These are phyloP conservation scores for Cladosporium sp. DNA, from an alignment of 2,329 filamentous ascomycete species.

Conservation along the genomic window DNA sequence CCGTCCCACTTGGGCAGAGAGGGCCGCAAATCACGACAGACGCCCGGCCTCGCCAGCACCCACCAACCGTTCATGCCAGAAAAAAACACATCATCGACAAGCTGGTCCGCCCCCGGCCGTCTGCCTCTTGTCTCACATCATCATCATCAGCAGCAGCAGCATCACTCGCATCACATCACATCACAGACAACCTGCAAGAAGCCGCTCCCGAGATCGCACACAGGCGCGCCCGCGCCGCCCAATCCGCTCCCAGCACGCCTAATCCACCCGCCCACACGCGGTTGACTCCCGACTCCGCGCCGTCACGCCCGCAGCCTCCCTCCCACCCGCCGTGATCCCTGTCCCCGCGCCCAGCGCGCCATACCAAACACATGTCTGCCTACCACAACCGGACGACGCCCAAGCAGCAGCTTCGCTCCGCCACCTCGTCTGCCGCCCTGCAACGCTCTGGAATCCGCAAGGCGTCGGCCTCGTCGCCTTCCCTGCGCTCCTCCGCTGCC, in stretches of 20 bases:
- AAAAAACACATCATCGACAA: not conserved
- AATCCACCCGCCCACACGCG: too few species aligned
- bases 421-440: conserved; percentile 13
- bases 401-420: conserved; percentile 24
- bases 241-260: too few species aligned
- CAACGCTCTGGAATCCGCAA: conserved; percentile 33
- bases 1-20: not conserved
- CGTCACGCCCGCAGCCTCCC: not conserved
- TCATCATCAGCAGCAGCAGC: too few species aligned
- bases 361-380: not conserved
- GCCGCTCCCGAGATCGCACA: too few species aligned
- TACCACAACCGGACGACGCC: conserved; percentile 35
- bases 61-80: not conserved
- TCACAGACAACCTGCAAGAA: too few species aligned
- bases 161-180: too few species aligned
- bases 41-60: not conserved
- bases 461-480: conserved; percentile 38
- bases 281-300: too few species aligned
- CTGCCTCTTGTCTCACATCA: not conserved
- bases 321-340: not conserved
- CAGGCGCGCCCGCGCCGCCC: too few species aligned
- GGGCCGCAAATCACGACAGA: conserved; percentile 2
- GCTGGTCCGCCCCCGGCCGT: not conserved
- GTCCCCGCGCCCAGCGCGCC: not conserved
- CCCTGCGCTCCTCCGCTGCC: conserved; percentile 36